Evolutionary conservation across 1,139 yeast species (phyloP).

Genomic region (Pichia sp.): DNA sequence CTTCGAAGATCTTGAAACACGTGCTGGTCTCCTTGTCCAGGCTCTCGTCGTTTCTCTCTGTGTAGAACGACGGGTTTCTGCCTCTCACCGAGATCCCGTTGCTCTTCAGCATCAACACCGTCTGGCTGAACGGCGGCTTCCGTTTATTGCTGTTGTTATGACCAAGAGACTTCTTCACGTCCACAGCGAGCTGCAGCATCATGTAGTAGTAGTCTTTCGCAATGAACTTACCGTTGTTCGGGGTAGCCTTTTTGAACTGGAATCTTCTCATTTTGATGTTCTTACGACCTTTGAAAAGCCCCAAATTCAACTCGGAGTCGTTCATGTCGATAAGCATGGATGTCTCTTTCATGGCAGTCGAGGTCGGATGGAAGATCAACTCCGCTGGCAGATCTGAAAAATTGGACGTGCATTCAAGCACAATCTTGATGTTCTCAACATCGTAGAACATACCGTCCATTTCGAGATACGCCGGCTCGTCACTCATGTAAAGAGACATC

Average conservation of each 20-base stretch:
- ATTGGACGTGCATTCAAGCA: conserved; percentile 20
- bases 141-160: conserved; percentile 3
- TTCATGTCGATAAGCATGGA: background rate
- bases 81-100: conserved; percentile 64
- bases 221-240: conserved; percentile 56
- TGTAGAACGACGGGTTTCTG: conserved; percentile 62
- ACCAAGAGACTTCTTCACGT: conserved; percentile 28
- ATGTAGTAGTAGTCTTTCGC: conserved; percentile 57
- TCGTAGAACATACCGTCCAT: conserved; percentile 2
- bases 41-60: conserved; percentile 51
- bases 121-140: conserved; percentile 2
- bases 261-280: conserved; percentile 20
- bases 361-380: background rate
- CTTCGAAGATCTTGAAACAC: conserved; percentile 7
- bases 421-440: conserved; percentile 13
- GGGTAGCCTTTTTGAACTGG: conserved; percentile 63
- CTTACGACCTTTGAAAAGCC: conserved; percentile 5
- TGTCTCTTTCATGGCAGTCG: background rate
- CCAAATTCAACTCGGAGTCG: background rate
- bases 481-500: conserved; percentile 14
- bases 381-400: conserved; percentile 17
- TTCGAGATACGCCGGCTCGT: conserved; percentile 9
- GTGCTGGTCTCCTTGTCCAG: conserved; percentile 16
- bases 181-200: conserved; percentile 37
- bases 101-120: conserved; percentile 28